Evolutionary conservation across 257 asterid species (phyloP).

Genomic region (Solanum chaucha): DNA sequence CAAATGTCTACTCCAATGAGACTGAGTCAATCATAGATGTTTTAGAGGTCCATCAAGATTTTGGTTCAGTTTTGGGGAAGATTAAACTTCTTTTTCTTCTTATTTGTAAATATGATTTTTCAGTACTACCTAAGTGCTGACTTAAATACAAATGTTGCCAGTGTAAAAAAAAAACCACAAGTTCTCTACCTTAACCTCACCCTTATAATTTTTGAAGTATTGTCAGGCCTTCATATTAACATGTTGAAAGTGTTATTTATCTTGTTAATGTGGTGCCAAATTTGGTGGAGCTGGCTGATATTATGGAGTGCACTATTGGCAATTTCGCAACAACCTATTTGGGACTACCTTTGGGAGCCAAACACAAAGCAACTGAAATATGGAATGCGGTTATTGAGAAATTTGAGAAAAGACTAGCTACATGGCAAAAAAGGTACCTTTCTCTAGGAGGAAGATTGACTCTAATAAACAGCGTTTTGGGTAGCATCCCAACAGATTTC

Average conservation of each 20-base stretch:
- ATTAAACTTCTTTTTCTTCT: too few relatives aligned
- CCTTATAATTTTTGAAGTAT: not conserved
- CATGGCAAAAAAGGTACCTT: not conserved
- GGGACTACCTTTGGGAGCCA: not conserved
- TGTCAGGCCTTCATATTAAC: not conserved
- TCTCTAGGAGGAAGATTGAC: not conserved
- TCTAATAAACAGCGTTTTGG: not conserved
- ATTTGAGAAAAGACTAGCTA: not conserved
- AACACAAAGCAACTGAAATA: not conserved
- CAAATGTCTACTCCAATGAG: not conserved
- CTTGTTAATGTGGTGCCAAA: not conserved
- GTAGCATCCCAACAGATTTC: not conserved
- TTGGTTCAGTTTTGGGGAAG: too few relatives aligned
- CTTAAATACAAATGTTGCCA: not conserved
- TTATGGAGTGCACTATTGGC: not conserved
- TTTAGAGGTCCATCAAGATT: too few relatives aligned
- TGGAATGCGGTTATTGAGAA: not conserved
- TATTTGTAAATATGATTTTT: too few relatives aligned
- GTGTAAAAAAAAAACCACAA: not conserved
- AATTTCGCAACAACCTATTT: not conserved
- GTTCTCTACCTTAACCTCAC: not conserved
- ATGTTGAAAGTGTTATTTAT: not conserved
- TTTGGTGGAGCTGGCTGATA: not conserved
- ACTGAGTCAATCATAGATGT: too few relatives aligned
- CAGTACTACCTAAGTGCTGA: too few relatives aligned